A percentile compares a stretch with the other conserved stretches of the same genome.
Evolutionary conservation across 768 basidiomycete species (phyloP).

Genomic region (Rhodotorula taiwanensis): DNA sequence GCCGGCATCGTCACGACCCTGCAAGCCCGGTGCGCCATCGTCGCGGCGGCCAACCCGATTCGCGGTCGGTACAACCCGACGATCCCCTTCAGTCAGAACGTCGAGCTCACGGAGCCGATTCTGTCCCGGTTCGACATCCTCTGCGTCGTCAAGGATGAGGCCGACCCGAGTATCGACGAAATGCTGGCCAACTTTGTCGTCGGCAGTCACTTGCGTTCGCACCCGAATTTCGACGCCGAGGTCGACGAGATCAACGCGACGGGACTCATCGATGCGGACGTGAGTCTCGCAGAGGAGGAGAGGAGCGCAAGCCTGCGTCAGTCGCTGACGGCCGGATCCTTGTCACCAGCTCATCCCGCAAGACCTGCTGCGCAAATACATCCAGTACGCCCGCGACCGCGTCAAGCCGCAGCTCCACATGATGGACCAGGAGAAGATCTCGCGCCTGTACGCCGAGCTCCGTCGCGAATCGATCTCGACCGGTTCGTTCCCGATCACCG

Average conservation of each 20-base stretch:
- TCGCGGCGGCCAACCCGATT: conserved; percentile 96
- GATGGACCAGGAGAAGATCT: conserved; percentile 89
- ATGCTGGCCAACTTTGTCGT: conserved; percentile 96
- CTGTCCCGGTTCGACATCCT: conserved; percentile 95
- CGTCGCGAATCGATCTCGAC: conserved; percentile 93
- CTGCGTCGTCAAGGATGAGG: conserved; percentile 95
- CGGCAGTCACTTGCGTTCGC: conserved; percentile 86
- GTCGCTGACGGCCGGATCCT: no score
- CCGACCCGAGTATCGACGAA: conserved; percentile 95
- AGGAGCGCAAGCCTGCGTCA: no score
- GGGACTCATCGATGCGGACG: conserved; percentile 54
- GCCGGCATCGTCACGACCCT: conserved; percentile 98
- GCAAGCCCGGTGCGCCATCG: conserved; percentile 93
- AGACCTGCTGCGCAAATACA: conserved; percentile 91
- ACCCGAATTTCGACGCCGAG: conserved; percentile 72
- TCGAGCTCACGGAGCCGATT: conserved; percentile 96
- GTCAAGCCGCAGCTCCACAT: conserved; percentile 88
- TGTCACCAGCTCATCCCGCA: conserved; percentile 79
- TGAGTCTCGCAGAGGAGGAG: no score
- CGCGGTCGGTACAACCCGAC: conserved; percentile 97
- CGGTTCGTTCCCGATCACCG: conserved; percentile 97
- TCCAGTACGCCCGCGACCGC: conserved; percentile 95
- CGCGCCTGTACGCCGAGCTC: conserved; percentile 87
- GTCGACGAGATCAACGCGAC: conserved; percentile 90
- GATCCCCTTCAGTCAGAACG: conserved; percentile 96